These are phyloP conservation scores for Abeoforma whisleri DNA, from an alignment of 78 protist species.

Conservation along the genomic window DNA sequence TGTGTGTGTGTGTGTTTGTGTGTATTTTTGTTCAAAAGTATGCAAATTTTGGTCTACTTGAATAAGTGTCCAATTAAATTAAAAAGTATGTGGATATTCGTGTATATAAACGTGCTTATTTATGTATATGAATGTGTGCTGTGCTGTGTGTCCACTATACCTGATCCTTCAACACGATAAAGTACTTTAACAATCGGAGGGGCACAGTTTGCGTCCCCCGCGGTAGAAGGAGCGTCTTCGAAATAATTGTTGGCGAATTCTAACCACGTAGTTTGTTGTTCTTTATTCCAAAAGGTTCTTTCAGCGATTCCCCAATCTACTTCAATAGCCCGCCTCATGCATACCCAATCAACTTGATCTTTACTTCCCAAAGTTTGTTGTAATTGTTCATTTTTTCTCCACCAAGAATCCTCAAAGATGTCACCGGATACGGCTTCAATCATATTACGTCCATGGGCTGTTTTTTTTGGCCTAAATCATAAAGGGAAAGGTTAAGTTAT, in stretches of 20 bases:
- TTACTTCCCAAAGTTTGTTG: too few relatives aligned
- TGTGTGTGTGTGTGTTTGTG: too few relatives aligned
- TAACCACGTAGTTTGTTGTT: background rate
- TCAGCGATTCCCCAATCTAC: conserved; percentile 40
- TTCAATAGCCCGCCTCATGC: conserved; percentile 35
- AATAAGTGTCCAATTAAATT: too few relatives aligned
- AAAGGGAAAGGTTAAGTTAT: too few relatives aligned
- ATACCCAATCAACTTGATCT: background rate
- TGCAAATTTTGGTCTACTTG: too few relatives aligned
- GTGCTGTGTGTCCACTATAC: background rate
- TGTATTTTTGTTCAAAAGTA: too few relatives aligned
- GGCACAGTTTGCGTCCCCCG: background rate
- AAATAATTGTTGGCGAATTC: background rate
- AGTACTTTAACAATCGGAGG: conserved; percentile 24
- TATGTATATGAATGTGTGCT: too few relatives aligned
- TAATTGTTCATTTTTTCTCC: background rate
- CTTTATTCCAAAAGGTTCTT: conserved; percentile 26
- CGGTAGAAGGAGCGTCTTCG: background rate
- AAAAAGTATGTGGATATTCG: too few relatives aligned
- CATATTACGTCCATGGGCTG: background rate
- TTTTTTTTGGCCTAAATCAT: background rate
- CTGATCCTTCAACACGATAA: conserved; percentile 24
- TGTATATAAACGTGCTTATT: too few relatives aligned
- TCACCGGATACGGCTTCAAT: background rate
- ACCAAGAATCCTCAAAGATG: background rate